These are phyloP conservation scores for Talaromyces atroroseus DNA, from an alignment of 2,329 filamentous ascomycete species.

Conservation along the genomic window DNA sequence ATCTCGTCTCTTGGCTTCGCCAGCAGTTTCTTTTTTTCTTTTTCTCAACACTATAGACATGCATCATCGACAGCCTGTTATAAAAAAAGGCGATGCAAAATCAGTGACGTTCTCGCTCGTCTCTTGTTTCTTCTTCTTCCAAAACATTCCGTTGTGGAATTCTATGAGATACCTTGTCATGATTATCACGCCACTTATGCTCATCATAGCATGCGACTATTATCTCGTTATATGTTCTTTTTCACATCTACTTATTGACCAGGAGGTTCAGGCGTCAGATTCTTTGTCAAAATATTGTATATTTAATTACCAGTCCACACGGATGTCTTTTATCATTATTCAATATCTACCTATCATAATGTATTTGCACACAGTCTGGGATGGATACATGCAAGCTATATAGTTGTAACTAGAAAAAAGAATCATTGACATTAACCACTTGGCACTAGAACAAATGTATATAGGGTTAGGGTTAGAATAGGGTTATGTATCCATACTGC, in stretches of 20 bases:
- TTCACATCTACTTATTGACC: background rate
- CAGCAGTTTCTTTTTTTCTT: conserved; percentile 8
- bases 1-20: background rate
- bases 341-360: background rate
- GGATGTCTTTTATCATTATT: conserved; percentile 1
- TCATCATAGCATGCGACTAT: conserved; percentile 20
- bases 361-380: background rate
- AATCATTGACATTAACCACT: background rate
- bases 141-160: conserved; percentile 9
- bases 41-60: conserved; percentile 18
- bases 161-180: conserved; percentile 31
- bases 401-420: background rate
- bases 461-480: too few species aligned
- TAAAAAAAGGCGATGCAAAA: background rate
- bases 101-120: background rate
- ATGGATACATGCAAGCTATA: background rate
- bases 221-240: conserved; percentile 18
- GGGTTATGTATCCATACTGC: background rate
- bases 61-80: background rate
- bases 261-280: conserved; percentile 5
- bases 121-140: conserved; percentile 1
- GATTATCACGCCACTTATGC: conserved; percentile 27
- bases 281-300: conserved; percentile 8
- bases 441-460: background rate
- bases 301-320: conserved; percentile 12